These are phyloP conservation scores for Anaeromyces robustus DNA, from an alignment of 192 early-diverging fungal species.

Conservation along the genomic window DNA sequence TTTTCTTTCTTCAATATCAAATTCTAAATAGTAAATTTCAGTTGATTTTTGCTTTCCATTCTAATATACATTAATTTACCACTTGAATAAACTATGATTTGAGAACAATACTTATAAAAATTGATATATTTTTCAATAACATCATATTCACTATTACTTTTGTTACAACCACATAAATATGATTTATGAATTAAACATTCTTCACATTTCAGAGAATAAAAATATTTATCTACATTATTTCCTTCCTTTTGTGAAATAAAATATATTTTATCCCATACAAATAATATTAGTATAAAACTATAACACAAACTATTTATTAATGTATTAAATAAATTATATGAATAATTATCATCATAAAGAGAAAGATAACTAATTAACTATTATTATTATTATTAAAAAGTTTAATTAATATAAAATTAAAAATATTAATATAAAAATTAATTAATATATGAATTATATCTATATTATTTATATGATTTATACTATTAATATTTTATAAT, in stretches of 20 bases:
- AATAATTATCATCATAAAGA: not conserved
- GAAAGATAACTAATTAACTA: not conserved
- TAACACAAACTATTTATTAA: not conserved
- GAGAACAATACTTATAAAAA: not conserved
- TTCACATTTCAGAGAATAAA: not conserved
- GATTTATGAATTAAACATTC: not conserved
- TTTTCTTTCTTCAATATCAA: no score
- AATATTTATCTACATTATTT: not conserved
- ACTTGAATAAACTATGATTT: not conserved
- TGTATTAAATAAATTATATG: not conserved
- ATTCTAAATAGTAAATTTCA: no score
- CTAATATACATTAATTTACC: not conserved
- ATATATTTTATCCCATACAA: not conserved
- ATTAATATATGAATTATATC: no score
- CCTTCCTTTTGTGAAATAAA: not conserved
- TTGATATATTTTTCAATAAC: not conserved
- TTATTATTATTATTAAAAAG: not conserved
- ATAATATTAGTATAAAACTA: not conserved
- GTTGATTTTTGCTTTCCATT: no score
- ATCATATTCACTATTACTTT: not conserved
- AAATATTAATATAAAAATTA: no score
- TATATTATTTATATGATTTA: no score
- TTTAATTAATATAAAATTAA: not conserved
- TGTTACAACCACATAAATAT: not conserved
- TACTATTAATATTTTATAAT: no score